Evolutionary conservation across 2,329 filamentous ascomycete species (phyloP).

Genomic region (Hypoxylon sp.): DNA sequence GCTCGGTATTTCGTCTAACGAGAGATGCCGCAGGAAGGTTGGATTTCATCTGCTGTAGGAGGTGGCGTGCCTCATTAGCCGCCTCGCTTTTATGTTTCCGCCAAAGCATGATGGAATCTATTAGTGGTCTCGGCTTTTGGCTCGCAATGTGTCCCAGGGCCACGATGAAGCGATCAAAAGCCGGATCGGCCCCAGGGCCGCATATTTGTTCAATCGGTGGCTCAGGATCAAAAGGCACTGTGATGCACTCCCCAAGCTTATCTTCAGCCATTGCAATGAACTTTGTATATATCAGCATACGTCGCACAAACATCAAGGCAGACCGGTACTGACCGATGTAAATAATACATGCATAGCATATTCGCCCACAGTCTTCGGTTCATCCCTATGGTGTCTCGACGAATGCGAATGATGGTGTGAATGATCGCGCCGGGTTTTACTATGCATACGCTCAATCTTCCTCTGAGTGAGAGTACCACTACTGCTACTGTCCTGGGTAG

Average conservation of each 20-base stretch:
- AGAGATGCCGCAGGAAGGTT: constrained; percentile 64
- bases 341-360: constrained; percentile 97
- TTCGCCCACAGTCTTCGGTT: constrained; percentile 95
- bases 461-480: constrained; percentile 63
- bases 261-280: constrained; percentile 98
- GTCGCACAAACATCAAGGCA: constrained; percentile 8
- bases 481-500: constrained; percentile 62
- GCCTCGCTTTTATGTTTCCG: constrained; percentile 95
- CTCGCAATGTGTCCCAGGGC: constrained; percentile 95
- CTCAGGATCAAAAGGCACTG: constrained; percentile 83
- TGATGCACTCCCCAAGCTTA: constrained; percentile 91
- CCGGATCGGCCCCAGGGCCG: constrained; percentile 87
- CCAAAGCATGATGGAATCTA: constrained; percentile 99
- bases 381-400: constrained; percentile 77
- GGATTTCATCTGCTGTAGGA: constrained; percentile 68
- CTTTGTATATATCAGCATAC: constrained; percentile 60
- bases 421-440: constrained; percentile 79
- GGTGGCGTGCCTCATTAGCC: constrained; percentile 76
- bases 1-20: constrained; percentile 82
- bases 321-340: constrained; percentile 76
- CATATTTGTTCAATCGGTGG: constrained; percentile 91
- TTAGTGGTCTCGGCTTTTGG: constrained; percentile 92
- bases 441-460: constrained; percentile 74
- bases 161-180: constrained; percentile 93
- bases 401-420: constrained; percentile 83